Base-by-base conservation (phyloP, 2,329 filamentous ascomycete genomes). In the Neospermospora avenae region DNA sequence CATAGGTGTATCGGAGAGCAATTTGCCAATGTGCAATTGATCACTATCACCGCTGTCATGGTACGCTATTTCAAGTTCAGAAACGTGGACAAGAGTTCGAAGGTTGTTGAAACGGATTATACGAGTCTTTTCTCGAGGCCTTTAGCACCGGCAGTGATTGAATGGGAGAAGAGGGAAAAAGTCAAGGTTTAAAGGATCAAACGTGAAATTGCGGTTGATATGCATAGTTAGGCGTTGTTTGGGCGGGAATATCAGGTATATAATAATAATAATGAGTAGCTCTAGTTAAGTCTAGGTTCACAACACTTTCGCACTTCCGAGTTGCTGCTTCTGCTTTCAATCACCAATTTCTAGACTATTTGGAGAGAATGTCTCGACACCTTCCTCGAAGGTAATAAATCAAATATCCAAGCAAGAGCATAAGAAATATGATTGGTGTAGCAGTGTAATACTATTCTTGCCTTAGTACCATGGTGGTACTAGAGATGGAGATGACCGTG, bases 1-100 rank as follows among this genome's bases (percentile, higher is more conserved):
- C 93, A 98, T 77, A 83, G 93, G 67, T 98, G 93, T 77, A 97
- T 98, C 72, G 93, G 93, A 66, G 93, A 98, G 81, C 91, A 96
- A 72, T 98, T 97, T 74, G 93, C 93, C 68, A 96, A 96, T 73
- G 82, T 96, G 60, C 93, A 98, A 77, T 80, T 98, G 64, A 88
- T 93, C 73, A 92, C 91, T 46, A 96, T 98, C 67, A 79, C 88
- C 13, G 91, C 87, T 54, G 86, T 86, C 60, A 78, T 93, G 66
- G 89, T 96, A 42, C 83, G 91, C 53, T 74, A 85, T 56, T 90
- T 96, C 79, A 93, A 91, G 78, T 84, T 96, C 74, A 81, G 82
- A 71, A 96, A 91, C 69, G 74, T 86, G 2, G 85, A 89, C 68
- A 88, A 89, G n/a, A 84, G 82, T 73, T 78, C 84, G 71, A 82